Evolutionary conservation across 2,329 filamentous ascomycete genomes (phyloP), one percentile per base, ranked within the genome.

Genomic region (Bertia moriformis): DNA sequence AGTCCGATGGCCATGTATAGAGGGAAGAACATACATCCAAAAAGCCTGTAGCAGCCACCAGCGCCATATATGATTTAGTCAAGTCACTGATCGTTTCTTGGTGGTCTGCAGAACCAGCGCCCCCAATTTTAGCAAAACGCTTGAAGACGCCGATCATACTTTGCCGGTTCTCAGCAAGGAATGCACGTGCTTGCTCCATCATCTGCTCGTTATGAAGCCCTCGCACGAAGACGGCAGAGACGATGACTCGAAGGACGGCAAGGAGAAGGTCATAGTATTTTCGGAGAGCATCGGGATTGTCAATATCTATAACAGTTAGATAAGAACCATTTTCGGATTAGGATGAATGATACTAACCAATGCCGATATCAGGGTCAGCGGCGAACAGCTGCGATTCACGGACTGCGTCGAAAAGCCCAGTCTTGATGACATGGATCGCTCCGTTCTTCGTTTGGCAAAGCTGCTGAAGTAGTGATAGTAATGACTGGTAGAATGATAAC

Each of bases 111-210:
- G 49, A 47, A 5, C 52, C 49, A n/a, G 53, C 49, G 32, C 61
- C 57, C n/a, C 68, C 66, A 17, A 73, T 63, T 40, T 66, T 66
- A 7, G 71, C 66, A 46, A 69, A 67, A 41, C 73, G 57, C 55
- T 80, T 80, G 58, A 79, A 78, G 5, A 78, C 64, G 4, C 69
- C 67, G 20, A 78, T 67, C 58, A 80, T 71, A 44, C 67, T 70
- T 24, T 65, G 60, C 22, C 75, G 59, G 48, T 78, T 73, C 43
- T 75, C 69, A 18, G 62, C 61, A 41, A 80, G 54, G 48, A 80
- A 79, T 4, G 56, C 51, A 14, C 68, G 63, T 1, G 66, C 71
- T 44, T 71, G 67, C 43, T 67, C 67, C 22, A 72, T 56, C 2
- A 68, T 70, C 43, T 71, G 67, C 37, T 72, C 66, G 48, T 78